Percentiles rank a stretch among this genome's conserved stretches.
Conservation (phyloP, 2,329 filamentous ascomycete species). For the Fusarium lyarnte region DNA sequence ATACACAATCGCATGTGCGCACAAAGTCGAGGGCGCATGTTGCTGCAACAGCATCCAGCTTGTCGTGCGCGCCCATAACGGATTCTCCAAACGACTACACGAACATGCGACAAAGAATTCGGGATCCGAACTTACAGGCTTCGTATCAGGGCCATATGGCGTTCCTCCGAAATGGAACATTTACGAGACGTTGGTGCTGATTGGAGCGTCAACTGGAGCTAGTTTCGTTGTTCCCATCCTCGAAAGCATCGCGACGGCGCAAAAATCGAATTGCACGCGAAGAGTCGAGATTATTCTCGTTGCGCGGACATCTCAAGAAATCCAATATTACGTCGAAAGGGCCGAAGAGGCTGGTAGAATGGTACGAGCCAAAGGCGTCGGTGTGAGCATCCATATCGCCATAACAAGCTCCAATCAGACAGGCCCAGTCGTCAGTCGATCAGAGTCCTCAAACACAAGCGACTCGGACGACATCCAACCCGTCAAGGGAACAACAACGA, state of each 20-base stretch:
- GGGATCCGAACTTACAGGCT: conserved; percentile 47
- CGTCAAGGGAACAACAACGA: conserved; percentile 12
- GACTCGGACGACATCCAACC: conserved; percentile 34
- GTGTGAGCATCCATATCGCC: conserved; percentile 63
- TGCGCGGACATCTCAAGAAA: conserved; percentile 62
- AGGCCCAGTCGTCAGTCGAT: conserved; percentile 42
- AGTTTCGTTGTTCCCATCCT: conserved; percentile 70
- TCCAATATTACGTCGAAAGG: conserved; percentile 64
- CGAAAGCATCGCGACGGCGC: conserved; percentile 60
- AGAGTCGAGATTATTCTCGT: conserved; percentile 64
- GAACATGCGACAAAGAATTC: conserved; percentile 54
- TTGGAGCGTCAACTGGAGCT: conserved; percentile 71
- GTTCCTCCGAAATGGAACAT: conserved; percentile 64
- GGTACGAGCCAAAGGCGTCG: conserved; percentile 55
- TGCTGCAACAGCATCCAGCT: conserved; percentile 69
- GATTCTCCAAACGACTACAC: conserved; percentile 66
- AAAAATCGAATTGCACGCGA: conserved; percentile 57
- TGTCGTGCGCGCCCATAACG: conserved; percentile 63
- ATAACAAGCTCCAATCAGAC: conserved; percentile 53
- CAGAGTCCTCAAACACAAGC: conserved; percentile 21
- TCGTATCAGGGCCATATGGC: conserved; percentile 67
- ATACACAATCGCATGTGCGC: conserved; percentile 69
- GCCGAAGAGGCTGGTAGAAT: conserved; percentile 56
- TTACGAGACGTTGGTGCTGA: conserved; percentile 68
- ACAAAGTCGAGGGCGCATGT: conserved; percentile 60